phyloP scores from a whole-genome alignment of 345 rosid species.

The Acer saccharum region DNA sequence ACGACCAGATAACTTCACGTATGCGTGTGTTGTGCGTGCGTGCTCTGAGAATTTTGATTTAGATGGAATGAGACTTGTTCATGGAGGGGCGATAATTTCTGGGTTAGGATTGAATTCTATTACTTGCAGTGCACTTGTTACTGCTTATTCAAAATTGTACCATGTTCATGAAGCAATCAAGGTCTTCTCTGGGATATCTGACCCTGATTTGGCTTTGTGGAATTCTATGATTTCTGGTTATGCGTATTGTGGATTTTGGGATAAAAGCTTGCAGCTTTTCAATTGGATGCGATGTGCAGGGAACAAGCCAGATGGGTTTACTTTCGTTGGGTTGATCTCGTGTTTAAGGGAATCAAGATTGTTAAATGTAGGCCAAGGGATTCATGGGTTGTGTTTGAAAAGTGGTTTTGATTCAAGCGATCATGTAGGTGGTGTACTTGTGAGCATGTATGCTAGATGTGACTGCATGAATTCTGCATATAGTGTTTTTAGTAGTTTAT shows the following conservation, averaged over 20 bases:
- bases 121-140: conserved; percentile 63
- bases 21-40: conserved; percentile 67
- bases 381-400: conserved; percentile 80
- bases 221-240: conserved; percentile 81
- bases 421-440: conserved; percentile 65
- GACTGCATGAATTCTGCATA: conserved; percentile 55
- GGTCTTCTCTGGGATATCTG: conserved; percentile 47
- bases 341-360: conserved; percentile 50
- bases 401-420: conserved; percentile 50
- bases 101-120: conserved; percentile 61
- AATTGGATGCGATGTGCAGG: conserved; percentile 50
- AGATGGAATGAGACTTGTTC: conserved; percentile 48
- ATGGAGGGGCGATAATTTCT: conserved; percentile 55
- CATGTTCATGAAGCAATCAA: conserved; percentile 56
- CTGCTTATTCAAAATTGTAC: conserved; percentile 63
- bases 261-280: conserved; percentile 52
- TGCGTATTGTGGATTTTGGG: conserved; percentile 51
- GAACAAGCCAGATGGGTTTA: conserved; percentile 64
- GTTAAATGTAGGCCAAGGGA: conserved; percentile 47
- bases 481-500: conserved; percentile 48
- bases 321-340: conserved; percentile 59
- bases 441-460: conserved; percentile 75
- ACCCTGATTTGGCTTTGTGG: conserved; percentile 79
- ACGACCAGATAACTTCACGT: conserved; percentile 73
- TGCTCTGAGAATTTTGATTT: conserved; percentile 55